Evolutionary conservation across 495 filamentous ascomycete genomes (phyloP).

Genomic region (Collariella sp.): DNA sequence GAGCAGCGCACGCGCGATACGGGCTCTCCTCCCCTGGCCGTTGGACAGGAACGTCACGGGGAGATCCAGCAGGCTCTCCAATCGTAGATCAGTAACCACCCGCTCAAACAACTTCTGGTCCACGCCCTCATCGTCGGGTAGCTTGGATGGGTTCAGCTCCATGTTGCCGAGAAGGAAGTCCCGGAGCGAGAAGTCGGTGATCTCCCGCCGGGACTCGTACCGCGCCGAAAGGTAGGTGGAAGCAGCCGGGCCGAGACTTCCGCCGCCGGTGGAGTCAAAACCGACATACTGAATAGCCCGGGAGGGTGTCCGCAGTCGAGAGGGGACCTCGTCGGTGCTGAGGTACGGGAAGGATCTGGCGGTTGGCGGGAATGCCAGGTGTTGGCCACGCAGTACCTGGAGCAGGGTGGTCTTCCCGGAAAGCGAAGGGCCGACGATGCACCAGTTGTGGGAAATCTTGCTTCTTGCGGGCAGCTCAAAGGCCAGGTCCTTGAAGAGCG

Average conservation of each 20-base stretch:
- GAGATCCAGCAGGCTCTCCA: constrained; percentile 59
- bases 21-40: constrained; percentile 77
- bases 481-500: constrained; percentile 58
- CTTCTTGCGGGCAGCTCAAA: constrained; percentile 53
- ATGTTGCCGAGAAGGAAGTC: constrained; percentile 74
- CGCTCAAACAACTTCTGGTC: constrained; percentile 43
- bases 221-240: constrained; percentile 81
- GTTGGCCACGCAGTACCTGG: constrained; percentile 61
- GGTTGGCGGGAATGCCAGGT: constrained; percentile 61
- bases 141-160: constrained; percentile 51
- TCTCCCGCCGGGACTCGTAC: constrained; percentile 85
- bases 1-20: constrained; percentile 79
- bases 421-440: constrained; percentile 62
- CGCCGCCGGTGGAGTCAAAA: constrained; percentile 53
- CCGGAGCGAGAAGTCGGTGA: constrained; percentile 72
- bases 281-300: constrained; percentile 77
- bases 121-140: constrained; percentile 38
- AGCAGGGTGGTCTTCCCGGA: constrained; percentile 69
- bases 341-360: constrained; percentile 73
- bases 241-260: constrained; percentile 27
- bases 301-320: constrained; percentile 43
- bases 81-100: constrained; percentile 57
- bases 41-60: constrained; percentile 86
- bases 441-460: constrained; percentile 52
- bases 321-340: constrained; percentile 50